Conservation (phyloP, 78 protist genomes). For the Dictyostelium purpureum region DNA sequence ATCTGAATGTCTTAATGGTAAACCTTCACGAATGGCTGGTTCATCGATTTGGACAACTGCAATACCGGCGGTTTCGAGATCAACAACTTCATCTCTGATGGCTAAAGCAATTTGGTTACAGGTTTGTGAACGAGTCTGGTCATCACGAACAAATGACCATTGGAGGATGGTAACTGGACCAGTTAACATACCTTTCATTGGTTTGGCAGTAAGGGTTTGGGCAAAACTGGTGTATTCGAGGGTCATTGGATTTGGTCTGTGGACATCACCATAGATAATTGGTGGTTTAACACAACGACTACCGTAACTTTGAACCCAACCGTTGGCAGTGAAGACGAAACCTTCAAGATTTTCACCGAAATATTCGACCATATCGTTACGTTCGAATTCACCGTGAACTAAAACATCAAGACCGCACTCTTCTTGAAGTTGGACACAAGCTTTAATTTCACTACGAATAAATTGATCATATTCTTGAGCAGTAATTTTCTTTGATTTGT, state of each 20-base stretch:
- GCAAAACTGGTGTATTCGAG: slow-evolving; percentile 48
- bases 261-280: slow-evolving; percentile 86
- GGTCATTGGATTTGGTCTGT: slow-evolving; percentile 82
- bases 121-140: slow-evolving; percentile 72
- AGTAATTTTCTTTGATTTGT: slow-evolving; percentile 52
- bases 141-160: slow-evolving; percentile 91
- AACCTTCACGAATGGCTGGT: slow-evolving; percentile 90
- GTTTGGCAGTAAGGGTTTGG: slow-evolving; percentile 77
- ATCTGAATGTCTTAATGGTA: slow-evolving; percentile 79
- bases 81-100: slow-evolving; percentile 89
- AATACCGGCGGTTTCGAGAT: slow-evolving; percentile 81
- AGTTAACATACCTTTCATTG: slow-evolving; percentile 93
- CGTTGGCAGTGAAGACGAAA: slow-evolving; percentile 81
- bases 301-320: slow-evolving; percentile 90
- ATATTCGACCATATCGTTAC: slow-evolving; percentile 91
- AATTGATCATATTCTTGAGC: slow-evolving; percentile 60
- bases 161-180: slow-evolving; percentile 90
- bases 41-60: slow-evolving; percentile 88
- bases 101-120: slow-evolving; percentile 86
- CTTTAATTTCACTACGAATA: slow-evolving; percentile 68
- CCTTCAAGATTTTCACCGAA: slow-evolving; percentile 86
- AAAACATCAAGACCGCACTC: slow-evolving; percentile 86
- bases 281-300: slow-evolving; percentile 91
- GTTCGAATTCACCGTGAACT: slow-evolving; percentile 89
- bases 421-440: slow-evolving; percentile 73